Percentiles rank a stretch among this genome's conserved stretches.
These are phyloP conservation scores for Phyllosticta citriasiana DNA, from an alignment of 2,329 filamentous ascomycete species.

Conservation along the genomic window DNA sequence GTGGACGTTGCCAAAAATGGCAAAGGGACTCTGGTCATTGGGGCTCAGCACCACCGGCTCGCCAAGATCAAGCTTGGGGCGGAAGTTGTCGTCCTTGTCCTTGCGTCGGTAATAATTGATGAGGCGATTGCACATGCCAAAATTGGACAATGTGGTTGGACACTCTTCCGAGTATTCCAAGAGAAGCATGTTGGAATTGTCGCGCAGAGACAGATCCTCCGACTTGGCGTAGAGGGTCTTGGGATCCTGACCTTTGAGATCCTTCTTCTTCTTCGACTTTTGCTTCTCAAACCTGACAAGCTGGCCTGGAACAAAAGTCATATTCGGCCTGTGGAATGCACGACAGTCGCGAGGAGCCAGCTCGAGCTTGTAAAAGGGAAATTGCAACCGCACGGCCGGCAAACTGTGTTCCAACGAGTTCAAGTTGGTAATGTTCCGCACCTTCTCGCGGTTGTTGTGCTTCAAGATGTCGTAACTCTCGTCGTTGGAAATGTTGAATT, in stretches of 20 bases:
- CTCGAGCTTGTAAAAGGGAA: slow-evolving; percentile 91
- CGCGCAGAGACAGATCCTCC: slow-evolving; percentile 73
- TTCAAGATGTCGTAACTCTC: slow-evolving; percentile 92
- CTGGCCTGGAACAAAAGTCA: slow-evolving; percentile 62
- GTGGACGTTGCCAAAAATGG: slow-evolving; percentile 87
- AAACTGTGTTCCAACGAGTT: slow-evolving; percentile 90
- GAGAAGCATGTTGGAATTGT: slow-evolving; percentile 79
- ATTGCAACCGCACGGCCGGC: slow-evolving; percentile 82
- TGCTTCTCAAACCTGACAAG: slow-evolving; percentile 64
- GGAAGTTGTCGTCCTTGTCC: slow-evolving; percentile 56
- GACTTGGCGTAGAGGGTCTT: slow-evolving; percentile 71
- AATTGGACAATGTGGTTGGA: slow-evolving; percentile 84
- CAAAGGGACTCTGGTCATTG: slow-evolving; percentile 92
- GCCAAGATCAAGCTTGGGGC: slow-evolving; percentile 74
- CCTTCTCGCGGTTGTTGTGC: slow-evolving; percentile 83
- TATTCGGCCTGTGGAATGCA: slow-evolving; percentile 73
- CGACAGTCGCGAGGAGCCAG: slow-evolving; percentile 61
- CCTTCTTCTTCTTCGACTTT: slow-evolving; percentile 64
- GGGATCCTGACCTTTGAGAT: slow-evolving; percentile 67
- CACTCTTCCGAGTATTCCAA: slow-evolving; percentile 95
- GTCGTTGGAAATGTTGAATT: slow-evolving; percentile 95
- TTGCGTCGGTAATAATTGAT: slow-evolving; percentile 95
- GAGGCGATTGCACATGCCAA: slow-evolving; percentile 91
- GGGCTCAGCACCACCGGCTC: slow-evolving; percentile 81
- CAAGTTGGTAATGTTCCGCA: slow-evolving; percentile 82